These are phyloP conservation scores for Gyrodon lividus DNA, from an alignment of 768 basidiomycete genomes.

Conservation along the genomic window DNA sequence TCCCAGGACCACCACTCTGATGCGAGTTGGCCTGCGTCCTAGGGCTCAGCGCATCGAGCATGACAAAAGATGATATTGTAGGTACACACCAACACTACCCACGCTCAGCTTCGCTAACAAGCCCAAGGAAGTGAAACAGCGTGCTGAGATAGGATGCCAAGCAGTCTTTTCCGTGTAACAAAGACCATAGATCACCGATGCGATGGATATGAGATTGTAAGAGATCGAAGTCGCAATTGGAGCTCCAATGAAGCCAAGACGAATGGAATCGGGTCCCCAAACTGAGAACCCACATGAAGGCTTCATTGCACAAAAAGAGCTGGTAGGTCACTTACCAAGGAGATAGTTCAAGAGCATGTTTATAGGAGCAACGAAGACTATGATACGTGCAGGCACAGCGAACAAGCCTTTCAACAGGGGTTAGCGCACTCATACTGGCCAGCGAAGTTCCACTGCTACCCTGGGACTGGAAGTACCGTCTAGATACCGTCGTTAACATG, in stretches of 20 bases:
- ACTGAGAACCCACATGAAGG: slow-evolving; percentile 36
- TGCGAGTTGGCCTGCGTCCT: slow-evolving; percentile 61
- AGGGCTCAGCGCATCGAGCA: neutral
- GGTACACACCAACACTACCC: slow-evolving; percentile 65
- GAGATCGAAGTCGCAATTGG: slow-evolving; percentile 83
- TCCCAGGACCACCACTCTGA: slow-evolving; percentile 99
- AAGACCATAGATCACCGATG: slow-evolving; percentile 59
- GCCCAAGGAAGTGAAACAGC: slow-evolving; percentile 65
- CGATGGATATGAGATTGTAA: slow-evolving; percentile 71
- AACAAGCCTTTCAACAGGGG: slow-evolving; percentile 57
- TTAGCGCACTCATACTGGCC: neutral
- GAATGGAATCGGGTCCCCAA: slow-evolving; percentile 73
- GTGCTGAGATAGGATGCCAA: slow-evolving; percentile 73
- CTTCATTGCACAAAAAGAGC: neutral
- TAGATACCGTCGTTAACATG: neutral
- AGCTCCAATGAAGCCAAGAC: slow-evolving; percentile 86
- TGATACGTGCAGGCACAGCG: slow-evolving; percentile 76
- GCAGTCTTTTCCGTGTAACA: slow-evolving; percentile 65
- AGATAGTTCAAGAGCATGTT: slow-evolving; percentile 81
- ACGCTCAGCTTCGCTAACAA: slow-evolving; percentile 73
- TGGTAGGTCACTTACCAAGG: slow-evolving; percentile 51
- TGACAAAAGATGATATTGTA: neutral
- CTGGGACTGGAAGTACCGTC: slow-evolving; percentile 66
- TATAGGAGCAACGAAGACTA: slow-evolving; percentile 75
- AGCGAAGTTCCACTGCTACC: slow-evolving; percentile 35